Evolutionary conservation across 2,329 filamentous ascomycete genomes (phyloP).

Genomic region (Alternaria incomplexa): DNA sequence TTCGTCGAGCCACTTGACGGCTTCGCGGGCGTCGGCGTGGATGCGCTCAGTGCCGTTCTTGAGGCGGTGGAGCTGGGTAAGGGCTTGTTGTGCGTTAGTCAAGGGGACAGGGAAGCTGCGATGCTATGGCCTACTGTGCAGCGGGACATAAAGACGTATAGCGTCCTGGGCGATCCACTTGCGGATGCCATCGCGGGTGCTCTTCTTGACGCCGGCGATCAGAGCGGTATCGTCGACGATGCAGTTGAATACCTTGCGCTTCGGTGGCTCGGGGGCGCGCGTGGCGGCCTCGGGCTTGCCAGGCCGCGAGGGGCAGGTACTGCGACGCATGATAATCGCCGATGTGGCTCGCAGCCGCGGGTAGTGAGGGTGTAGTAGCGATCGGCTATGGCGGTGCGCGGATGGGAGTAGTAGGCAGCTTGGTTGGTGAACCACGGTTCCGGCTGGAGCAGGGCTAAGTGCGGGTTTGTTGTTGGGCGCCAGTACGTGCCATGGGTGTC

Average conservation of each 20-base stretch:
- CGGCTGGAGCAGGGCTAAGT: slow-evolving; percentile 13
- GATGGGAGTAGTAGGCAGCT: slow-evolving; percentile 1
- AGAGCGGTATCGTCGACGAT: slow-evolving; percentile 60
- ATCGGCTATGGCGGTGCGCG: slow-evolving; percentile 8
- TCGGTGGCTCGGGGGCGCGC: slow-evolving; percentile 38
- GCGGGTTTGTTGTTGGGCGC: slow-evolving; percentile 34
- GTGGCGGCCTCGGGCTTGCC: slow-evolving; percentile 30
- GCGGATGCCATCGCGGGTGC: slow-evolving; percentile 58
- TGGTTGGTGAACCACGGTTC: slow-evolving; percentile 15
- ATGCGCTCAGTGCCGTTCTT: slow-evolving; percentile 51
- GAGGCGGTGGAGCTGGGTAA: slow-evolving; percentile 54
- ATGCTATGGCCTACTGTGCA: slow-evolving; percentile 53
- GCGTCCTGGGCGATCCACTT: slow-evolving; percentile 59
- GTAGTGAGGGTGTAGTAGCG: slow-evolving; percentile 11
- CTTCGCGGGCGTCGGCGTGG: slow-evolving; percentile 55
- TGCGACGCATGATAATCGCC: slow-evolving; percentile 39
- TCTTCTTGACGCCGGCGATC: slow-evolving; percentile 58
- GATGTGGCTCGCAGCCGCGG: slow-evolving; percentile 10
- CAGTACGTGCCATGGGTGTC: slow-evolving; percentile 28
- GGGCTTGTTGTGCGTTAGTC: slow-evolving; percentile 46
- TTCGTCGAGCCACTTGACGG: slow-evolving; percentile 59
- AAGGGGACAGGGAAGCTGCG: slow-evolving; percentile 1
- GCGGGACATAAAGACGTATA: slow-evolving; percentile 58
- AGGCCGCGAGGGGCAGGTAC: slow-evolving; percentile 38
- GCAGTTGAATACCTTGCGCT: slow-evolving; percentile 60